Base-by-base conservation (phyloP, 257 asterid genomes). In the Galeopsis tetrahit region DNA sequence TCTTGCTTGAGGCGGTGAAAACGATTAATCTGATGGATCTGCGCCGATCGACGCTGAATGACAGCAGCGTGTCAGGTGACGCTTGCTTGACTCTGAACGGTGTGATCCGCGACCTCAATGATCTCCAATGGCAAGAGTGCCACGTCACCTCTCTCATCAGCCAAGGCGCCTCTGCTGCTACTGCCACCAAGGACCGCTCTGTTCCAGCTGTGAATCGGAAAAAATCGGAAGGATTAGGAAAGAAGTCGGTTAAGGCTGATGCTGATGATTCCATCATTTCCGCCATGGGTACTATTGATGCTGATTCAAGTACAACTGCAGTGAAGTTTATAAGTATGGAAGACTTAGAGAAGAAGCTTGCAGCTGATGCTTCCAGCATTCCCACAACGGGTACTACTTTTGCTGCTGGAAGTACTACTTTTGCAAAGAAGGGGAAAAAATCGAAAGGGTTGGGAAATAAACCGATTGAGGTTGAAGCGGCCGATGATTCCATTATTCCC, bases 51-150 rank as follows among this genome's bases (percentile, higher is more conserved):
- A 90, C 94, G 34, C 49, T 83, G 55, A 72, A 61, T 17, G 83
- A 79, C 81, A 68, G 67, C 66, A 76, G 57, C 77, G 78, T 86
- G 1, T 84, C 94, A 3, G 82, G 81, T 0, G 80, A 62, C 15
- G 90, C 88, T 7, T 7, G 70, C 59, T 49, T 85, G 48, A 36
- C 84, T 9, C 66, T 86, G 56, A 66, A 82, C 43, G 90, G 82
- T 52, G 92, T 82, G 63, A 74, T 76, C 68, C 62, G 65, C 55
- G 89, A 87, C 75, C 83, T 92, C 66, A 83, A 82, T 51, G 68
- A 10, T 60, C 88, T 88, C 70, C 68, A 83, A 44, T 90, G 98
- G 98, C 77, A 85, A 1, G 96, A 88, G 77, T 90, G 96, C 75
- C 86, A 88, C 74, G 77, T 82, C 77, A 85, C 92, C 74, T 90